Evolutionary conservation across 805 yeast species (phyloP).

Genomic region (Hanseniaspora vineae): DNA sequence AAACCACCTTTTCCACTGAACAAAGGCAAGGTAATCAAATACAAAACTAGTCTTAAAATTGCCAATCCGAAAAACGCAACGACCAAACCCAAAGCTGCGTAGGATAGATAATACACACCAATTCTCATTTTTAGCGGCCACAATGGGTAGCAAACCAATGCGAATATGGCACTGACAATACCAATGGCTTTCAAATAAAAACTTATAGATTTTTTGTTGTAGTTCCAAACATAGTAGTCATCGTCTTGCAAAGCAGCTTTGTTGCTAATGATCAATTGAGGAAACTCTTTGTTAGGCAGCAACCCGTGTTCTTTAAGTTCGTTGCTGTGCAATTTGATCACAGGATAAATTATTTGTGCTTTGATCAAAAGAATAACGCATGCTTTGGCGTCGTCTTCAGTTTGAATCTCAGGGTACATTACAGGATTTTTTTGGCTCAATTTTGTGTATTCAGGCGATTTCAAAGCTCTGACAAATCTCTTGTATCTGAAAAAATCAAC

Average conservation of each 20-base stretch:
- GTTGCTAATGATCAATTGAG: constrained; percentile 37
- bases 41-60: constrained; percentile 59
- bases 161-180: constrained; percentile 47
- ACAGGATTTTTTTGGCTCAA: constrained; percentile 36
- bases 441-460: constrained; percentile 54
- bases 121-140: constrained; percentile 88
- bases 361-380: constrained; percentile 57
- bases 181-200: constrained; percentile 28
- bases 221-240: constrained; percentile 76
- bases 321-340: constrained; percentile 54
- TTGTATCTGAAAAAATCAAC: constrained; percentile 80
- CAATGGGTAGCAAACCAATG: constrained; percentile 72
- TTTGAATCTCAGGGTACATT: constrained; percentile 33
- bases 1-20: constrained; percentile 44
- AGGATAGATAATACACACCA: constrained; percentile 83
- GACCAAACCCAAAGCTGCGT: constrained; percentile 60
- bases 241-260: constrained; percentile 51
- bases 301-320: constrained; percentile 51
- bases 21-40: constrained; percentile 27
- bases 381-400: constrained; percentile 42
- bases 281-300: constrained; percentile 49
- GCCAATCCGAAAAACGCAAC: constrained; percentile 69
- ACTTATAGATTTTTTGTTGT: constrained; percentile 46
- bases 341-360: constrained; percentile 63
- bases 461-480: constrained; percentile 67